A percentile compares a stretch with the other conserved stretches of the same genome.
Conservation (phyloP, 495 filamentous ascomycete genomes). For the Glutinoglossum americanum region DNA sequence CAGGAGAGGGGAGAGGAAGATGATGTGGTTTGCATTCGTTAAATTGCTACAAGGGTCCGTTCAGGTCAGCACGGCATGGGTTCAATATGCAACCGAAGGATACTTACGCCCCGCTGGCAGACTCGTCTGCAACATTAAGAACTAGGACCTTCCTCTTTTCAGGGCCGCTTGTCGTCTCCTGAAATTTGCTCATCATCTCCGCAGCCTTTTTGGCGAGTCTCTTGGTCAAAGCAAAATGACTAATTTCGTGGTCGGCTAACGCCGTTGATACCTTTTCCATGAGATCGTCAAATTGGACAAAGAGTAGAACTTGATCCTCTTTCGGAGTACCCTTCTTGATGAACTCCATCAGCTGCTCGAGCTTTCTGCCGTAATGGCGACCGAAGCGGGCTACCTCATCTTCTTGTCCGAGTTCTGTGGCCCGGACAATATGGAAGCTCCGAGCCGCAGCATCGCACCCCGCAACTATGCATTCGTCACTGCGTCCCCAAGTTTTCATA, state of each 20-base stretch:
- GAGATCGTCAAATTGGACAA: constrained; percentile 16
- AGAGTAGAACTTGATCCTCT: constrained; percentile 19
- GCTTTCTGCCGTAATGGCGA: constrained; percentile 9
- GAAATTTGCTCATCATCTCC: constrained; percentile 24
- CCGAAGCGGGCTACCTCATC: constrained; percentile 10
- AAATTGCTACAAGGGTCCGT: constrained; percentile 34
- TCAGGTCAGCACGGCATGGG: constrained; percentile 8
- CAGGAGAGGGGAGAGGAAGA: constrained; percentile 46
- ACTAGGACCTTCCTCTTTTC: constrained; percentile 31
- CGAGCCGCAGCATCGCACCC: constrained; percentile 7
- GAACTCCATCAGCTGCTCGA: constrained; percentile 12
- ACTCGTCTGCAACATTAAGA: constrained; percentile 39
- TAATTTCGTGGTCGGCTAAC: constrained; percentile 16
- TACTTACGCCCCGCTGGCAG: constrained; percentile 47
- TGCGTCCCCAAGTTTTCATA: background rate
- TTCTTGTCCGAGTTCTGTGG: constrained; percentile 4
- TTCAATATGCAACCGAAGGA: background rate
- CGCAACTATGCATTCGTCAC: constrained; percentile 7
- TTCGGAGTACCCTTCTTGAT: constrained; percentile 9
- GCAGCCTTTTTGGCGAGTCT: constrained; percentile 11
- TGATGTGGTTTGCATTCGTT: constrained; percentile 51
- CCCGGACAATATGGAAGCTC: constrained; percentile 6
- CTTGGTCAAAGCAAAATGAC: constrained; percentile 14
- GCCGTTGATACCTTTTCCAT: constrained; percentile 15
- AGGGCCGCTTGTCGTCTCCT: constrained; percentile 12